Base-by-base conservation (phyloP, 345 rosid species). In the Corchorus olitorius region DNA sequence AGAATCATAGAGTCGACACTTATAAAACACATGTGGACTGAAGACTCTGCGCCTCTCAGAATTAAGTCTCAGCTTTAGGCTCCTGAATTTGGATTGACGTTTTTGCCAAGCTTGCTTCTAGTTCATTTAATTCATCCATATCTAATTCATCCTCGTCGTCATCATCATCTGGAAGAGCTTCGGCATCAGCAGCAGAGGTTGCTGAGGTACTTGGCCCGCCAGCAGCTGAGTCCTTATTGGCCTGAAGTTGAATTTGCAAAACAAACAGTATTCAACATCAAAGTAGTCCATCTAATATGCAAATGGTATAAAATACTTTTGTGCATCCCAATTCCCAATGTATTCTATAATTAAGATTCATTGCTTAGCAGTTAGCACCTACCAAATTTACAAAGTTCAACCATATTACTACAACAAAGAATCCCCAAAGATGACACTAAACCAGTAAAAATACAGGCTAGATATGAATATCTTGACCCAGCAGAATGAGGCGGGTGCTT, bases 81-180 rank as follows among this genome's bases (percentile, higher is more conserved):
- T 77, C 79, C 67, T 75, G 77, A 70, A 78, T 79, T 48, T 73
- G 65, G 62, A 84, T 62, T 8, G 81, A 65, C 1, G 84, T 79
- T 20, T 77, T 81, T 52, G 83, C 76, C 55, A 81, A 77, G 76
- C 81, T 81, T 65, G 70, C 81, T 71, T 84, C 83, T 0, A 81
- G 84, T 59, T 81, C 83, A 48, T 81, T 66, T 33, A 81, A 58
- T 70, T 84, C 81, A 43, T 73, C 73, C 20, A 52, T 74, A 53
- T 84, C 81, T 53, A 79, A 76, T 7, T 84, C 79, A 34, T 78
- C 84, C 22, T 78, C 81, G 4, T 61, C 76, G 6, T 73, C 73
- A 5, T 75, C 50, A 34, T 35, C 62, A 49, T 49, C 70, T 10
- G 22, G 46, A 64, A 12, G 62, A 52, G 48, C 49, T 35, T 63